phyloP scores from a whole-genome alignment of 345 rosid species.

The Clausena lansium region DNA sequence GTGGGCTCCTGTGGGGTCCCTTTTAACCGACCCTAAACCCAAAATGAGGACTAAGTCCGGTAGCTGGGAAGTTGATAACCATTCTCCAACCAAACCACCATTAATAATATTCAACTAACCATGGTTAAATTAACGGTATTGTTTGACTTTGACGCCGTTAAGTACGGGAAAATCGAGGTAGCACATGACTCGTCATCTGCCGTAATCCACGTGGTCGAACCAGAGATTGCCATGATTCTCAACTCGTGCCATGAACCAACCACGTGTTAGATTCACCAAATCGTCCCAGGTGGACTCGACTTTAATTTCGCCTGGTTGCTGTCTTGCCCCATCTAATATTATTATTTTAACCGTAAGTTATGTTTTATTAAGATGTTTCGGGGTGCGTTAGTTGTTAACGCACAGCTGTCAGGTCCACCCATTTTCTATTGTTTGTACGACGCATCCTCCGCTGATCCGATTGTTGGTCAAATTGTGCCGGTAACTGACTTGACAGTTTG shows the following conservation, averaged over 20 bases:
- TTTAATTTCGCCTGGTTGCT: neutral
- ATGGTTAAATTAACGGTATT: neutral
- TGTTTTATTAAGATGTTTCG: too few species aligned
- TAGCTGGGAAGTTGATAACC: neutral
- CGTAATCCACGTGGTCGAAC: conserved; percentile 14
- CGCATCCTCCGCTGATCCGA: neutral
- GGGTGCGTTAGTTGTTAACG: too few species aligned
- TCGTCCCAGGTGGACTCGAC: neutral
- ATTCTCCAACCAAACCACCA: conserved; percentile 6
- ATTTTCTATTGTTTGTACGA: neutral
- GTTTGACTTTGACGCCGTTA: neutral
- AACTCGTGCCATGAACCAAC: neutral
- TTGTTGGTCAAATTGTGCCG: neutral
- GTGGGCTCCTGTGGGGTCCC: conserved; percentile 2
- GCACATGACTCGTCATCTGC: neutral
- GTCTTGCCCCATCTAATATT: neutral
- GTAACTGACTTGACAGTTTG: neutral
- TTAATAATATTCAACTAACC: neutral
- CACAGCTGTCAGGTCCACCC: neutral
- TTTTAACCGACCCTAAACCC: neutral
- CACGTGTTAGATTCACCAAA: conserved; percentile 20
- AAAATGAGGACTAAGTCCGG: neutral
- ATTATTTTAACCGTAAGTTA: neutral
- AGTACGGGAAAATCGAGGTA: neutral
- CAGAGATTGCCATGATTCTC: neutral